Percentiles rank a stretch among this genome's conserved stretches.
These are phyloP conservation scores for Galerina sulciceps DNA, from an alignment of 768 basidiomycete species.

Conservation along the genomic window DNA sequence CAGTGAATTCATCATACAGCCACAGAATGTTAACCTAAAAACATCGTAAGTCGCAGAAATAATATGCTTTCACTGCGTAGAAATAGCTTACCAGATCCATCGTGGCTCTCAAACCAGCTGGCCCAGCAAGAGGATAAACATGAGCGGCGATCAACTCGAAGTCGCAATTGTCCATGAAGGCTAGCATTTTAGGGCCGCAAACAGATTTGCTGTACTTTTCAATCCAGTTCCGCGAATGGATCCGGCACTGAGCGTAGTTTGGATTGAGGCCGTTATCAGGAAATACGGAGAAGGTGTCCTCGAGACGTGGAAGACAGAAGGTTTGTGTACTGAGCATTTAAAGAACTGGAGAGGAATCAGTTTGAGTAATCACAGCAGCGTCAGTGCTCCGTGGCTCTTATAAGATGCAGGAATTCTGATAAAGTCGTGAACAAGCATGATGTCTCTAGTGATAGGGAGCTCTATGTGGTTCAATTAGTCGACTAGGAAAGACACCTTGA, in stretches of 20 bases:
- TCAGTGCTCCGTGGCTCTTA: no score
- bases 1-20: not conserved
- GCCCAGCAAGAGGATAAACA: not conserved
- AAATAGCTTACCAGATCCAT: not conserved
- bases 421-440: no score
- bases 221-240: not conserved
- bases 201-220: not conserved
- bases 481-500: no score
- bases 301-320: not conserved
- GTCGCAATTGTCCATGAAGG: conserved; percentile 1
- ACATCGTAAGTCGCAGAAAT: not conserved
- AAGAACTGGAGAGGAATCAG: no score
- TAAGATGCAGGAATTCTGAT: no score
- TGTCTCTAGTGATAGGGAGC: no score
- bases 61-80: not conserved
- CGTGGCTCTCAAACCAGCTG: not conserved
- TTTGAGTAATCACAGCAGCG: no score
- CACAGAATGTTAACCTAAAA: not conserved
- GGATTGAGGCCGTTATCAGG: not conserved
- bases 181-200: not conserved
- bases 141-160: not conserved
- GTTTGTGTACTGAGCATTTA: no score
- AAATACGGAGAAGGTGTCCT: not conserved
- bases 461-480: no score
- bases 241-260: not conserved